Conservation (phyloP, 2,329 filamentous ascomycete species). For the Botrytis byssoidea region DNA sequence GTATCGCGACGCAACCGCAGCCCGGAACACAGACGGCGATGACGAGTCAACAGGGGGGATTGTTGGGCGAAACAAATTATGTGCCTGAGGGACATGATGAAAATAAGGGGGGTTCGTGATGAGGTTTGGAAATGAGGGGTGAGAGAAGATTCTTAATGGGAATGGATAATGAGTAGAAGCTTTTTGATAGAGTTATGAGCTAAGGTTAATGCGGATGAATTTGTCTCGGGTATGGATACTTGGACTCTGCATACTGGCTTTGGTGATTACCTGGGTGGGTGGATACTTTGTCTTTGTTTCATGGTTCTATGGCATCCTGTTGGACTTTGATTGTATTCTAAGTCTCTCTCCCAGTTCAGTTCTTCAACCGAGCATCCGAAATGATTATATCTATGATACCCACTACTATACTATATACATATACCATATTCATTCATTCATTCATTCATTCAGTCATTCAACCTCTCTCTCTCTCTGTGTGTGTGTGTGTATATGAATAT, state of each 20-base stretch:
- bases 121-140: neutral
- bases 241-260: neutral
- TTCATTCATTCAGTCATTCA: too few relatives aligned
- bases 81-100: conserved; percentile 58
- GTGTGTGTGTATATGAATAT: too few relatives aligned
- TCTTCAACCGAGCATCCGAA: too few relatives aligned
- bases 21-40: conserved; percentile 53
- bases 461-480: too few relatives aligned
- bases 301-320: too few relatives aligned
- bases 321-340: too few relatives aligned
- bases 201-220: neutral
- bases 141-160: neutral
- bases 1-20: conserved; percentile 57
- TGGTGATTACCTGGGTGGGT: neutral
- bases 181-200: neutral
- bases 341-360: too few relatives aligned
- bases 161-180: neutral
- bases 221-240: neutral
- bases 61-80: conserved; percentile 70
- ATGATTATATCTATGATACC: too few relatives aligned
- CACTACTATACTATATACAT: too few relatives aligned
- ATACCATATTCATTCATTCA: too few relatives aligned
- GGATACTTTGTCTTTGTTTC: too few relatives aligned
- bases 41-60: conserved; percentile 3
- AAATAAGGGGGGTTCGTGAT: neutral